Evolutionary conservation across 2,329 filamentous ascomycete species (phyloP).

Genomic region (Emydomyces testavorans): DNA sequence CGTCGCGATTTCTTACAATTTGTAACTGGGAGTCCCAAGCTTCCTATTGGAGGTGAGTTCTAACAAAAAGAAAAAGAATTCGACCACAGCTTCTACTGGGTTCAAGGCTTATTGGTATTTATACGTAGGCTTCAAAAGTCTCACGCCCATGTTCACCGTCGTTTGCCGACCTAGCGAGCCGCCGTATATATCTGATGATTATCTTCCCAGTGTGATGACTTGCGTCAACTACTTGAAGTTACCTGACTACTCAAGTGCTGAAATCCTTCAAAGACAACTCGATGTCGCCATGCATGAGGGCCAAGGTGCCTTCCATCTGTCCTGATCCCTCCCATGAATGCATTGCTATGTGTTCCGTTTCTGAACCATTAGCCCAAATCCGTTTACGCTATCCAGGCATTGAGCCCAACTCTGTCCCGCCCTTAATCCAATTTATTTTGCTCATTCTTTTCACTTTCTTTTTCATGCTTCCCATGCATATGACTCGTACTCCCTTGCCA

Average conservation of each 20-base stretch:
- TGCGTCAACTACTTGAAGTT: constrained; percentile 98
- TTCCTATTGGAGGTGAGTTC: constrained; percentile 86
- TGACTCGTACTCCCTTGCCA: not conserved
- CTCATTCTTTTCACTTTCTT: not conserved
- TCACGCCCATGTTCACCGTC: constrained; percentile 97
- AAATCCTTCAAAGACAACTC: constrained; percentile 66
- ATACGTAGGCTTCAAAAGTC: constrained; percentile 79
- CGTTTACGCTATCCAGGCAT: not conserved
- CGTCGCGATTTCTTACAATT: constrained; percentile 94
- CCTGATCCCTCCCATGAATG: constrained; percentile 26
- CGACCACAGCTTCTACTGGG: too few relatives aligned
- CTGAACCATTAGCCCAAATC: not conserved
- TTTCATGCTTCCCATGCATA: not conserved
- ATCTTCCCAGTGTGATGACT: constrained; percentile 98
- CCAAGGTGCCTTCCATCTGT: constrained; percentile 94
- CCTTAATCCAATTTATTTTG: not conserved
- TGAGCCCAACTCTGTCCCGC: not conserved
- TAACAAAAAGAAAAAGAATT: too few relatives aligned
- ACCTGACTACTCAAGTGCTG: constrained; percentile 76
- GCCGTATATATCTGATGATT: constrained; percentile 88
- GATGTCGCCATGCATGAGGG: constrained; percentile 84
- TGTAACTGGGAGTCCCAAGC: constrained; percentile 92
- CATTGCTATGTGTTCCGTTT: not conserved
- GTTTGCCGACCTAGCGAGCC: constrained; percentile 98
- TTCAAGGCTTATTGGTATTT: not conserved